Evolutionary conservation across 768 basidiomycete species (phyloP), one percentile per base, ranked within the genome.

Genomic region (Naganishia randhawae): DNA sequence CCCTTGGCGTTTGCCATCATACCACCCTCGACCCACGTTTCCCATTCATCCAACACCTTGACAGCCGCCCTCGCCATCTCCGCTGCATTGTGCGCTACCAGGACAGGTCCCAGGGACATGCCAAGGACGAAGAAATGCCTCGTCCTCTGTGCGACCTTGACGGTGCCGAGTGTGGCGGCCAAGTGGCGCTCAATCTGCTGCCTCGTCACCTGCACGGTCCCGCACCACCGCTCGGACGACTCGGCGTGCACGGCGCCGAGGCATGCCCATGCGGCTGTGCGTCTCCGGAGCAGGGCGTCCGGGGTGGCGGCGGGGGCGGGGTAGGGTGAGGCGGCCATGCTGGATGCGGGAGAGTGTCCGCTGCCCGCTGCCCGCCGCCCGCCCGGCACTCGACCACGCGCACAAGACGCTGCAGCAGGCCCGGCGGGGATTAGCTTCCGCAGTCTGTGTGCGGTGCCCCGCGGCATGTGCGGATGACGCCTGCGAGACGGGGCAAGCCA

Each of bases 31-130:
- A 57, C 50, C 69, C 69, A 74, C 2, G 13, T 62, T 57, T 80
- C 78, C 77, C 77, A 80, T 53, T 80, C 78, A 0, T 80, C 78
- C 54, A 80, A 55, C 9, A 78, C 52, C 66, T 68, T 72, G 1
- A 67, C 25, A 33, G 74, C 48, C 14, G 66, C 70, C 50, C 63
- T 71, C 1, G 75, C 50, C 22, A 71, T 70, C 10, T 80, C 77
- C 1, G 29, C 17, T 27, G 67, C 71, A 19, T 50, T 39, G 1
- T 70, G 53, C 9, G 74, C 74, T 50, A 76, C 78, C 52, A 78
- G 74, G 25, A 77, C 45, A 8, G 72, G 55, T 0, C 70, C 72
- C 2, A 80, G 63, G 8, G 72, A 73, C 33, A 74, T 71, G 7
- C 78, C 78, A 7, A 80, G 72, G 11, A 78, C 65, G 50, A 76